A percentile compares a stretch with the other conserved stretches of the same genome.
Evolutionary conservation across 129 eudicot species (phyloP).

Genomic region (Flaveria trinervia): DNA sequence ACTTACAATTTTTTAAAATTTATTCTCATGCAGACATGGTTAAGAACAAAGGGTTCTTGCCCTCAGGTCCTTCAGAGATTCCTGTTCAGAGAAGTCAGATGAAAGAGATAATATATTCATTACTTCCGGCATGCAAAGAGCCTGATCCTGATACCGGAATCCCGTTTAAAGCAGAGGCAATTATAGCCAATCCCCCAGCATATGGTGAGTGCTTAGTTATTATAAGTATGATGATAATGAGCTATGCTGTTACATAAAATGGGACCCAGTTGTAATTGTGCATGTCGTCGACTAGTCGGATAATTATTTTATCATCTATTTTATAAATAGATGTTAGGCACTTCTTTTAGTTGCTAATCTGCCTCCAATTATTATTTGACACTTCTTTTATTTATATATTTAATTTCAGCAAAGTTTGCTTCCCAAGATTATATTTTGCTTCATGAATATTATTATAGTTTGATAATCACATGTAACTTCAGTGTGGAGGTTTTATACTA

Average conservation of each 20-base stretch:
- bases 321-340: slow-evolving; percentile 3
- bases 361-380: neutral
- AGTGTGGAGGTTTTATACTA: neutral
- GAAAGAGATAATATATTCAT: slow-evolving; percentile 83
- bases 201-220: slow-evolving; percentile 60
- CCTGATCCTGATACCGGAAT: slow-evolving; percentile 85
- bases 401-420: slow-evolving; percentile 15
- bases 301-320: neutral
- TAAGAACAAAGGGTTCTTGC: slow-evolving; percentile 97
- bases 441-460: neutral
- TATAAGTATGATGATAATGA: neutral
- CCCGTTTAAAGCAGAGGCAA: slow-evolving; percentile 92
- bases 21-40: slow-evolving; percentile 75
- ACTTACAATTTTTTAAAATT: slow-evolving; percentile 7
- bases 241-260: neutral
- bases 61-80: slow-evolving; percentile 98
- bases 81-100: slow-evolving; percentile 89
- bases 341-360: neutral
- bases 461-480: neutral
- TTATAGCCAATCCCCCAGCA: slow-evolving; percentile 97
- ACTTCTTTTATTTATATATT: neutral
- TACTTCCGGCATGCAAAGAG: slow-evolving; percentile 91
- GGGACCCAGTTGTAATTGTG: neutral
- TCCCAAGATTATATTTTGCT: neutral
- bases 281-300: slow-evolving; percentile 7